Evolutionary conservation across 2,329 filamentous ascomycete species (phyloP).

Genomic region (Emmonsiellopsis sp.): DNA sequence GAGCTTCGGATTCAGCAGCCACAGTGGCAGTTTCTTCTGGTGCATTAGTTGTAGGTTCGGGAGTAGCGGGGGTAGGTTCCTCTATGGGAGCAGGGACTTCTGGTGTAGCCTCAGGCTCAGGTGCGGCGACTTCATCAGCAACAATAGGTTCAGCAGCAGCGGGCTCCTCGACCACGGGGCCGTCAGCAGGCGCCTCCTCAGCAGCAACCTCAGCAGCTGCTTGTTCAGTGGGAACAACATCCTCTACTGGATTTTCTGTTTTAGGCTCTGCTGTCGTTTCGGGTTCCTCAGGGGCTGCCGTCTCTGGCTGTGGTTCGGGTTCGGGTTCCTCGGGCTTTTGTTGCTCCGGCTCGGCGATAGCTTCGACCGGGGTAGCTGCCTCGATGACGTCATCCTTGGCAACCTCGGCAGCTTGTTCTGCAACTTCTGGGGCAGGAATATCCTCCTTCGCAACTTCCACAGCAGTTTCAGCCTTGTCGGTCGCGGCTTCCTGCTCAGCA

Average conservation of each 20-base stretch:
- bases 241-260: background rate
- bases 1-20: background rate
- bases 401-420: conserved; percentile 1
- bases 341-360: background rate
- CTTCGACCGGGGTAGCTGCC: background rate
- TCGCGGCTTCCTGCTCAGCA: background rate
- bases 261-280: too few species aligned
- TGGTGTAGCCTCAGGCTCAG: background rate
- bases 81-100: background rate
- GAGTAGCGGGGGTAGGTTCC: background rate
- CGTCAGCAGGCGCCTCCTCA: conserved; percentile 6
- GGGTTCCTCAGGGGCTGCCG: background rate
- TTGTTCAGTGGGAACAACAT: conserved; percentile 2
- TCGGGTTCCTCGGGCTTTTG: conserved; percentile 1
- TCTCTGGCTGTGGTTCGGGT: background rate
- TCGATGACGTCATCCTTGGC: conserved; percentile 1
- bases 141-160: background rate
- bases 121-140: background rate
- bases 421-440: background rate
- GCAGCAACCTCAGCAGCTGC: conserved; percentile 3
- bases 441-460: background rate
- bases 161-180: conserved; percentile 2
- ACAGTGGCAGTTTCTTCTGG: background rate
- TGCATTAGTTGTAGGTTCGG: background rate
- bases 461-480: background rate